Base-by-base conservation (phyloP, 257 asterid species). In the Cruciata laevipes region DNA sequence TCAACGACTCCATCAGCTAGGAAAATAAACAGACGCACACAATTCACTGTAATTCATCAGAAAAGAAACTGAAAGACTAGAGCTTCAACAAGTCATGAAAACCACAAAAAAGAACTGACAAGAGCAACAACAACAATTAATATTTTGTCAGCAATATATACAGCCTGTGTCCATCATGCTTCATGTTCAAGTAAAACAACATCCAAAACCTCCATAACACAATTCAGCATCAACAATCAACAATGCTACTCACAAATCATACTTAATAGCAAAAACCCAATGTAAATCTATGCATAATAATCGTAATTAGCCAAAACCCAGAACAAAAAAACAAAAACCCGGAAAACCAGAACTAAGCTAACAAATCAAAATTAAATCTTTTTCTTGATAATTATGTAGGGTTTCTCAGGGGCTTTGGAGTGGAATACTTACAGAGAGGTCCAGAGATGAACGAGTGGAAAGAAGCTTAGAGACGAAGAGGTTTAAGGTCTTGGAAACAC, bases 371-470 rank as follows among this genome's bases (percentile, higher is more conserved):
- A 7, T 24, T 25, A n/a, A 32, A 20, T 61, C 23, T 30, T 58
- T 11, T 58, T 9, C n/a, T 38, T 38, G 47, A 4, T 33, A 42
- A n/a, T 32, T n/a, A 38, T 27, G 30, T 27, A 27, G 30, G 30
- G 30, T 27, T 27, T 27, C 30, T 1, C 30, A 27, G 30, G 30
- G 30, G 30, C 2, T 27, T 27, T 27, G 30, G 30, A 27, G 30
- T 42, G 4, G 51, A 42, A 42, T 13, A 42, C 94, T 80, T 78
- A 90, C 97, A 32, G 91, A 84, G 27, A 90, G 81, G 81, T 90
- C 90, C 20, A 87, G 80, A 56, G 85, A 75, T 66, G 81, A 64
- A 68, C 82, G 74, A 69, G 75, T 62, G 67, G 86, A 53, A 23
- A 90, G 80, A 75, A 84, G 25, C 42, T 76, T 89, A 66, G 83